Conservation (phyloP, 805 yeast genomes). For the Ogataea paradorogensis region DNA sequence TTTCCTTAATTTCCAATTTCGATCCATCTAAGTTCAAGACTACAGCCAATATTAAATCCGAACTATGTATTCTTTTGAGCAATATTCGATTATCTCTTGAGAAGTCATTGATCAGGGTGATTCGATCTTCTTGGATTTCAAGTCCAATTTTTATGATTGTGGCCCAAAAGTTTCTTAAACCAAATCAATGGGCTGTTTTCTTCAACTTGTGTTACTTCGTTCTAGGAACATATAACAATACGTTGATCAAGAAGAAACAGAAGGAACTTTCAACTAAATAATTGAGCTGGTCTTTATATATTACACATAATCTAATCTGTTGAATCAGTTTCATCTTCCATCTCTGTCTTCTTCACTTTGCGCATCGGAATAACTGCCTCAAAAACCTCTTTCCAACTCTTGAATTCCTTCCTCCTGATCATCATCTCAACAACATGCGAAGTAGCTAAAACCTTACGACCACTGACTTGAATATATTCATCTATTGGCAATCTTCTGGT, state of each 20-base stretch:
- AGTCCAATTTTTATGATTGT: constrained; percentile 48
- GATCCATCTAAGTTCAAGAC: constrained; percentile 8
- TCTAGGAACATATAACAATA: constrained; percentile 61
- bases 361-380: constrained; percentile 84
- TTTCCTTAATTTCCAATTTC: constrained; percentile 45
- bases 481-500: constrained; percentile 86
- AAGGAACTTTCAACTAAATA: constrained; percentile 8
- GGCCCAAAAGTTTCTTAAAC: constrained; percentile 56
- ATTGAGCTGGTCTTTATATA: constrained; percentile 6
- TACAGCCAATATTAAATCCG: constrained; percentile 12
- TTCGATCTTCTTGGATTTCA: constrained; percentile 53
- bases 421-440: constrained; percentile 91
- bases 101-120: constrained; percentile 43
- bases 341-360: constrained; percentile 42
- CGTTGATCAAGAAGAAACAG: constrained; percentile 41
- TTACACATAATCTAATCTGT: not conserved
- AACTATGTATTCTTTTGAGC: constrained; percentile 8
- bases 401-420: constrained; percentile 72
- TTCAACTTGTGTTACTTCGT: constrained; percentile 56
- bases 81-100: constrained; percentile 36
- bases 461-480: constrained; percentile 75
- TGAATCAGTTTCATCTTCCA: constrained; percentile 4
- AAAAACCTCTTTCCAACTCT: constrained; percentile 84
- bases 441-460: constrained; percentile 87
- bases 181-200: constrained; percentile 64